phyloP scores from a whole-genome alignment of 2,329 filamentous ascomycete species.

The Trichoderma brevicompactum region DNA sequence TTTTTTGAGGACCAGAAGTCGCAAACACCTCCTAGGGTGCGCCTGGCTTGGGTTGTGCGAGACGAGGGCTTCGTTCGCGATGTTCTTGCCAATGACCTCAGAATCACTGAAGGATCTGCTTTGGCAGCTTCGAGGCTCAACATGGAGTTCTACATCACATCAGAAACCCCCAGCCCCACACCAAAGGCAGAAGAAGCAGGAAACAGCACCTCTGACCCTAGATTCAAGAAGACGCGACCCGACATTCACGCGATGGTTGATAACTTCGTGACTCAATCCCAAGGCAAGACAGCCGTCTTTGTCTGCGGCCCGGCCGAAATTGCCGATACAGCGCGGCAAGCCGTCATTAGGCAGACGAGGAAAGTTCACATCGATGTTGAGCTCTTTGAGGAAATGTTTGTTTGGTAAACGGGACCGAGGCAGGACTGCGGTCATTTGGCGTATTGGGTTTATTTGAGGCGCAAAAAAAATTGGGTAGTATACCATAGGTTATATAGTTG shows the following conservation, averaged over 20 bases:
- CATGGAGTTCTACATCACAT: conserved; percentile 41
- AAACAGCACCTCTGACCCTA: conserved; percentile 3
- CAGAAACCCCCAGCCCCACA: neutral
- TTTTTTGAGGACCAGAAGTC: conserved; percentile 33
- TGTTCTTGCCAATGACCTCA: conserved; percentile 37
- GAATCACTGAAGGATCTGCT: conserved; percentile 33
- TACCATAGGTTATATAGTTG: conserved; percentile 1
- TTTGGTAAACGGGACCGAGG: conserved; percentile 21
- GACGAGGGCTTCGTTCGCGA: conserved; percentile 39
- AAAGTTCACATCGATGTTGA: conserved; percentile 24
- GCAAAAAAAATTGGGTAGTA: neutral
- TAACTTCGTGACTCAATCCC: conserved; percentile 33
- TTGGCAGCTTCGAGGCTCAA: conserved; percentile 30
- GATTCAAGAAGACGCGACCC: conserved; percentile 35
- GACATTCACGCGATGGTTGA: conserved; percentile 39
- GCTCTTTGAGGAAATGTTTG: conserved; percentile 31
- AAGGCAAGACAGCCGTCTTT: conserved; percentile 40
- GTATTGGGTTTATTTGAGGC: conserved; percentile 6
- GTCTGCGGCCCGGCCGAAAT: conserved; percentile 45
- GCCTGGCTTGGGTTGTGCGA: conserved; percentile 42
- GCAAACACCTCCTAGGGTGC: conserved; percentile 32
- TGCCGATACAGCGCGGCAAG: conserved; percentile 43
- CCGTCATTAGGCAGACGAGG: conserved; percentile 33
- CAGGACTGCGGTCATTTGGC: conserved; percentile 5
- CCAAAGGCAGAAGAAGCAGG: conserved; percentile 23